phyloP scores from a whole-genome alignment of 2,329 filamentous ascomycete species.

The Paecilomyces formosus region DNA sequence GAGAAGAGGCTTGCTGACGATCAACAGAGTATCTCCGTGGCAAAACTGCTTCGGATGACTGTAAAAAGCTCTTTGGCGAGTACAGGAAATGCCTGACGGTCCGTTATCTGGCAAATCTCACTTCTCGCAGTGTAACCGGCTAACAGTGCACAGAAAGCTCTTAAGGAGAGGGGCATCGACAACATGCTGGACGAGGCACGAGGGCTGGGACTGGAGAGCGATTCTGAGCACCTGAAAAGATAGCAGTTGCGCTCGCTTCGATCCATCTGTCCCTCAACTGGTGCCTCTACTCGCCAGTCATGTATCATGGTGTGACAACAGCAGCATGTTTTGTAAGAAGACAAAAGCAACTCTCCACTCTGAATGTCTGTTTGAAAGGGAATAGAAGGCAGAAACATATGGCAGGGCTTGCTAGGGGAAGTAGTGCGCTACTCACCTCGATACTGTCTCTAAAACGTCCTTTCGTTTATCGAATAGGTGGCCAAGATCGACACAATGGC shows the following conservation, averaged over 20 bases:
- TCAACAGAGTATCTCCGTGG: conserved; percentile 77
- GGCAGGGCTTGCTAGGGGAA: not conserved
- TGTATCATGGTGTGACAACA: not conserved
- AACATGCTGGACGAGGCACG: conserved; percentile 85
- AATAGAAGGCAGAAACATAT: not conserved
- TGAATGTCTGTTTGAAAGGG: not conserved
- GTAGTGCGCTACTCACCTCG: not conserved
- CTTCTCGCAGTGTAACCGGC: not conserved
- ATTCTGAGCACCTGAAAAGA: conserved; percentile 56
- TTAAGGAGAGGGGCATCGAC: conserved; percentile 87
- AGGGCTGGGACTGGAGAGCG: conserved; percentile 82
- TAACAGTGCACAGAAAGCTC: conserved; percentile 54
- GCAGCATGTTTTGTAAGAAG: not conserved
- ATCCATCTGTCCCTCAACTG: not conserved
- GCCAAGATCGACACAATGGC: not conserved
- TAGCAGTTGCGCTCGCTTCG: conserved; percentile 4
- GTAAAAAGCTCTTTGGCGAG: conserved; percentile 73
- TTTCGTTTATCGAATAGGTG: not conserved
- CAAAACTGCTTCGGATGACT: conserved; percentile 76
- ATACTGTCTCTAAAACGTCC: not conserved
- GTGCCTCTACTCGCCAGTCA: not conserved
- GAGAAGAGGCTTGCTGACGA: conserved; percentile 7
- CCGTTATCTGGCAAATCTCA: conserved; percentile 21
- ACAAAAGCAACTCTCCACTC: not conserved
- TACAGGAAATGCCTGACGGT: conserved; percentile 85